Base-by-base conservation (phyloP, 345 rosid genomes). In the Psidium friedrichsthalianum region DNA sequence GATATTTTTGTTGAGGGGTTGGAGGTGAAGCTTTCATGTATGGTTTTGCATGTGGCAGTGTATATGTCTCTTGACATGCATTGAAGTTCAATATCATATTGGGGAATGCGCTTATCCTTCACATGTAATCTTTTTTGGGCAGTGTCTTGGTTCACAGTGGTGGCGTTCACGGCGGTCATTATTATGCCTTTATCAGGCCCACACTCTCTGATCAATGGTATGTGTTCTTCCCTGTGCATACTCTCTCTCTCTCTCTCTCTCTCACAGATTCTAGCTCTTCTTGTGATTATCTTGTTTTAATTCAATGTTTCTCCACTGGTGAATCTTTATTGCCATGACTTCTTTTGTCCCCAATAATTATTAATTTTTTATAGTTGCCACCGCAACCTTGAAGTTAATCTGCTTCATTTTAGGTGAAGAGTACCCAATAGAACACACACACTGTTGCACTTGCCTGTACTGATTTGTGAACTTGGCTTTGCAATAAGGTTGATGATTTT, bases 131-230 rank as follows among this genome's bases (percentile, higher is more conserved):
- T 84, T 27, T 87, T 44, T 11, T 69, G 80, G 80, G 85, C 93
- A 96, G 99, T 85, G 99, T 96, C 86, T 91, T 96, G 90, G 99
- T 96, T 91, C 99, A 96, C 78, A 96, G 99, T 51, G 99, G 99
- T 85, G 99, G 99, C 76, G 94, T 96, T 86, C 99, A 96, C 85
- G 99, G 99, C 84, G 99, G 99, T 82, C 99, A 96, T 87, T 96
- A 96, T 88, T 96, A 96, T 93, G 99, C 99, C 81, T 96, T 92
- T 87, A 96, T 95, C 80, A 92, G 99, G 91, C 99, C 98, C 69
- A 94, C 95, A 21, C 97, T 96, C 64, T 91, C 98, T 87, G 98
- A 96, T 87, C 98, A 93, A 86, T 96, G 99, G 99, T 96, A 91
- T 84, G 90, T 82, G 53, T 80, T 51, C 51, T 83, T 21, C 24